Evolutionary conservation across 768 basidiomycete species (phyloP).

Genomic region (Neoboletus magnificus): DNA sequence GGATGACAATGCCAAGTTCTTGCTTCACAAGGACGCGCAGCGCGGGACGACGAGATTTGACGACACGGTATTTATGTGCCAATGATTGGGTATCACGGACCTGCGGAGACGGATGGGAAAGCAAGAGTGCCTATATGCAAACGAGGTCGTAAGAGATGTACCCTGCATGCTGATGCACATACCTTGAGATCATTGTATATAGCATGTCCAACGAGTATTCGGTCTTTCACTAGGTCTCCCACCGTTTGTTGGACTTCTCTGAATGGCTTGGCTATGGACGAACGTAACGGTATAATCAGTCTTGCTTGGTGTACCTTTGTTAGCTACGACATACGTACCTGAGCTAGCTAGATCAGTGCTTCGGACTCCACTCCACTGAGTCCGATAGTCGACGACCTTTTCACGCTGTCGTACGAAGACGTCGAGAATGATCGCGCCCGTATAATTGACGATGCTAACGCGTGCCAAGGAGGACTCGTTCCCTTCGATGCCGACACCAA

Average conservation of each 20-base stretch:
- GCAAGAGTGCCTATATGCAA: slow-evolving; percentile 49
- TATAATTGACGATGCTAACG: slow-evolving; percentile 69
- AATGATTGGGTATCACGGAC: no score
- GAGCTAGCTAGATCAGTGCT: slow-evolving; percentile 69
- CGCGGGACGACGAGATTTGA: slow-evolving; percentile 64
- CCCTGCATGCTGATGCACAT: not conserved
- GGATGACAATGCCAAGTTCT: slow-evolving; percentile 77
- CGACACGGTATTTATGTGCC: slow-evolving; percentile 48
- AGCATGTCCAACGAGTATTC: slow-evolving; percentile 87
- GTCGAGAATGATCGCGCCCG: slow-evolving; percentile 54
- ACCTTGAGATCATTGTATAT: slow-evolving; percentile 73
- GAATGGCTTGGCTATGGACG: slow-evolving; percentile 64
- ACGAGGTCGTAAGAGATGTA: not conserved
- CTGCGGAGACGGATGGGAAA: slow-evolving; percentile 59
- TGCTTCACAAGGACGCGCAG: slow-evolving; percentile 77
- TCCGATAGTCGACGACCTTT: no score
- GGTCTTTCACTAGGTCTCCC: slow-evolving; percentile 69
- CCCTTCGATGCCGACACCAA: slow-evolving; percentile 13
- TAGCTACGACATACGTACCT: slow-evolving; percentile 25
- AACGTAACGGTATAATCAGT: not conserved
- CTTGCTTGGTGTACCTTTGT: no score
- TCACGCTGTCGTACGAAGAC: no score
- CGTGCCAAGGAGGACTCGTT: slow-evolving; percentile 14
- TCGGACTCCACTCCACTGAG: slow-evolving; percentile 26
- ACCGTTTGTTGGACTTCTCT: slow-evolving; percentile 76